phyloP scores from a whole-genome alignment of 352 stramenopile genomes.

The Phytophthora tubulina region DNA sequence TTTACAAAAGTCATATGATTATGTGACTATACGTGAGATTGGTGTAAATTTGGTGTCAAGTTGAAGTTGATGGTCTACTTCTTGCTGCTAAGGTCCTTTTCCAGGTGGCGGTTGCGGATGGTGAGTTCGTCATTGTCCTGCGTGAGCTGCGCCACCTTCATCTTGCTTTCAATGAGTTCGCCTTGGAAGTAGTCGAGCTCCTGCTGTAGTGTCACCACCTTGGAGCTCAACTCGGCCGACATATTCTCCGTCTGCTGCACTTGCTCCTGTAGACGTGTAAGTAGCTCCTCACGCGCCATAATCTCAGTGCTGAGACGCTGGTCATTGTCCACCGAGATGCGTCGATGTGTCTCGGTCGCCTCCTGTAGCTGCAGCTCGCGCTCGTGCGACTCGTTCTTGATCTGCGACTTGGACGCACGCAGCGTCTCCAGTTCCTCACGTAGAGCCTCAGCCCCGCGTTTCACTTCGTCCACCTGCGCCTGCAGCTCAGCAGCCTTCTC shows the following conservation, averaged over 20 bases:
- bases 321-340: slow-evolving; percentile 51
- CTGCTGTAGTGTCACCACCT: slow-evolving; percentile 63
- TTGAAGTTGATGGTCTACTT: slow-evolving; percentile 37
- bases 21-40: slow-evolving; percentile 4
- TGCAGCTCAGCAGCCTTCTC: slow-evolving; percentile 60
- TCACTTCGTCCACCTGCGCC: slow-evolving; percentile 58
- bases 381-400: slow-evolving; percentile 61
- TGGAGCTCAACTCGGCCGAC: slow-evolving; percentile 45
- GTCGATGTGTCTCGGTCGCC: slow-evolving; percentile 55
- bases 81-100: slow-evolving; percentile 56
- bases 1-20: neutral
- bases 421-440: slow-evolving; percentile 62
- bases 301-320: slow-evolving; percentile 52
- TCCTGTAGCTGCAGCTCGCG: slow-evolving; percentile 53
- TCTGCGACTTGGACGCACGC: slow-evolving; percentile 54
- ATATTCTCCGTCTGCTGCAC: slow-evolving; percentile 43
- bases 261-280: slow-evolving; percentile 52
- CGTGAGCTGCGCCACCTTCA: slow-evolving; percentile 80
- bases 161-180: slow-evolving; percentile 87
- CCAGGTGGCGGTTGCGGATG: slow-evolving; percentile 68
- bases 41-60: slow-evolving; percentile 28
- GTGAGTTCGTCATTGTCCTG: slow-evolving; percentile 79
- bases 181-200: slow-evolving; percentile 88
- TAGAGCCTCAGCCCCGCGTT: slow-evolving; percentile 57
- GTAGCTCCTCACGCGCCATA: slow-evolving; percentile 67